These are phyloP conservation scores for Trichophyton verrucosum DNA, from an alignment of 2,329 filamentous ascomycete genomes.

Conservation along the genomic window DNA sequence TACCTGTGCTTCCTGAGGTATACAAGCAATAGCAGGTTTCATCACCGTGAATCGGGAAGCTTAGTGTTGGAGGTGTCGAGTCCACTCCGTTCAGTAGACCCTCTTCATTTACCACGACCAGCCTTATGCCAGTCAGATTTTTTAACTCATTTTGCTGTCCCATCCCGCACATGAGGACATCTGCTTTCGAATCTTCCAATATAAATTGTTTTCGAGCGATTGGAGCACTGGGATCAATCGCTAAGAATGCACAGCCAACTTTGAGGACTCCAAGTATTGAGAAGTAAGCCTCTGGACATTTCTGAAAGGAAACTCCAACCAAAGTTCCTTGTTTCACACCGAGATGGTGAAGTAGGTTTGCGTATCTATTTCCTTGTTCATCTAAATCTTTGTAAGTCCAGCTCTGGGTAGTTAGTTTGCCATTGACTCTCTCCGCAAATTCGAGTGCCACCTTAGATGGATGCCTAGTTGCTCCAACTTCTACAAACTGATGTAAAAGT, in stretches of 20 bases:
- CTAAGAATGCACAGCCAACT: conserved; percentile 67
- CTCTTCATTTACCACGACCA: conserved; percentile 38
- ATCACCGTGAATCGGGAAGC: conserved; percentile 31
- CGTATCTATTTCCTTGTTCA: conserved; percentile 57
- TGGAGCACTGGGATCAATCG: conserved; percentile 64
- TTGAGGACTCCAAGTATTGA: conserved; percentile 72
- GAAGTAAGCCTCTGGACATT: conserved; percentile 73
- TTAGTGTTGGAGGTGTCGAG: conserved; percentile 23
- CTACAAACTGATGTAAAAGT: conserved; percentile 68
- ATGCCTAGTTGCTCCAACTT: conserved; percentile 43
- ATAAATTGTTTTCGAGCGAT: conserved; percentile 65
- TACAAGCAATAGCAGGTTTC: conserved; percentile 73
- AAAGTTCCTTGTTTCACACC: conserved; percentile 47
- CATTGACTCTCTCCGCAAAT: conserved; percentile 50
- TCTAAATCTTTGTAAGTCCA: conserved; percentile 73
- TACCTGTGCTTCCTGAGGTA: conserved; percentile 76
- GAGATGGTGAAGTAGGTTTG: conserved; percentile 46
- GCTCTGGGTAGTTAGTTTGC: conserved; percentile 34
- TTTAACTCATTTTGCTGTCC: conserved; percentile 31
- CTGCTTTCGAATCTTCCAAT: conserved; percentile 56
- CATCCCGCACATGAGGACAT: conserved; percentile 48
- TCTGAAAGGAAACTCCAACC: conserved; percentile 69
- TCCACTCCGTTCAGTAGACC: conserved; percentile 26
- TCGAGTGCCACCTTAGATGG: conserved; percentile 60
- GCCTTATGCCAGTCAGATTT: conserved; percentile 23